These are phyloP conservation scores for Plasmodium falciparum DNA, from an alignment of 169 alveolate species.

Conservation along the genomic window DNA sequence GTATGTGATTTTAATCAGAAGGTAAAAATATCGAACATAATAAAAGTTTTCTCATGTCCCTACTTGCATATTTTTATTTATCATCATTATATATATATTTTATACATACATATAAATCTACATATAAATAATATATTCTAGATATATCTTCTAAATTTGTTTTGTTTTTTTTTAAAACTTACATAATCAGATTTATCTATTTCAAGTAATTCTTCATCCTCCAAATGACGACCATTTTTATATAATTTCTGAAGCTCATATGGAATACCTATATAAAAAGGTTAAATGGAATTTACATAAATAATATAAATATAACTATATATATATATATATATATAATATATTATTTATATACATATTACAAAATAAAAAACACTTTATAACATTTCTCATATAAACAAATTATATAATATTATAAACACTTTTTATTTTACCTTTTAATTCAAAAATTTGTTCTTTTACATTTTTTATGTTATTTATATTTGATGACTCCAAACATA, in stretches of 20 bases:
- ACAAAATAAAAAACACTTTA: neutral
- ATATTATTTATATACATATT: neutral
- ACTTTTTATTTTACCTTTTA: conserved; percentile 43
- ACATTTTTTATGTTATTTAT: conserved; percentile 51
- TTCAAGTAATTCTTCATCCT: conserved; percentile 62
- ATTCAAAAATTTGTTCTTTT: conserved; percentile 57
- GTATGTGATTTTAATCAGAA: too few relatives aligned
- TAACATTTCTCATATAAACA: neutral
- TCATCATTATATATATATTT: neutral
- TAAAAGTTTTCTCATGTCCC: too few relatives aligned
- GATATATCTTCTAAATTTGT: neutral
- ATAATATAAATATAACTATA: too few relatives aligned
- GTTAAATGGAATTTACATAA: too few relatives aligned
- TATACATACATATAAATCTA: neutral
- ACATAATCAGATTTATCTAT: conserved; percentile 51
- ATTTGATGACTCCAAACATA: conserved; percentile 74
- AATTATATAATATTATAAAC: neutral
- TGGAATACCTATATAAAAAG: conserved; percentile 57
- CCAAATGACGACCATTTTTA: conserved; percentile 70
- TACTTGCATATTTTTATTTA: conserved; percentile 1
- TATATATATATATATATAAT: too few relatives aligned
- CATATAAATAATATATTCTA: neutral
- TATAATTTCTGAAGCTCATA: conserved; percentile 59
- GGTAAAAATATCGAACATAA: too few relatives aligned
- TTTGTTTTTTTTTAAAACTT: conserved; percentile 15